phyloP scores from a whole-genome alignment of 2,329 filamentous ascomycete species.

The Paecilomyces sp. region DNA sequence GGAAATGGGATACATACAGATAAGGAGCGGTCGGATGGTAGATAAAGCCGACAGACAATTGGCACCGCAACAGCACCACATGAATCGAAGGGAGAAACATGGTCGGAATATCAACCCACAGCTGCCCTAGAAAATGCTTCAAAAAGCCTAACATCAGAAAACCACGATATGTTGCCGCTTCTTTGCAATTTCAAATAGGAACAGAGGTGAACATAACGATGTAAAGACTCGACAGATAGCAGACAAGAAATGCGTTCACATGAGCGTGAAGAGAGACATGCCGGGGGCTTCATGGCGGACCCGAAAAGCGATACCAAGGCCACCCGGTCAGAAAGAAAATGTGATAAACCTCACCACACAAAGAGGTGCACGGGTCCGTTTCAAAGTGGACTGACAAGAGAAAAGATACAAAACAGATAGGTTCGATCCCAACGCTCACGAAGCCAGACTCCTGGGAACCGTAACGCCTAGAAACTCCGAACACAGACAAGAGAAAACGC shows the following conservation, averaged over 20 bases:
- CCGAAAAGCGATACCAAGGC: neutral
- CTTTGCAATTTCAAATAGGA: constrained; percentile 1
- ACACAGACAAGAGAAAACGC: constrained; percentile 6
- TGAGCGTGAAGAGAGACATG: neutral
- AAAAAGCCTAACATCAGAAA: neutral
- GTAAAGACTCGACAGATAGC: neutral
- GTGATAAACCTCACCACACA: neutral
- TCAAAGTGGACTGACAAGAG: constrained; percentile 5
- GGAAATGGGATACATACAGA: neutral
- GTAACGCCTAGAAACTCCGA: constrained; percentile 13
- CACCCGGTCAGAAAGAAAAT: neutral
- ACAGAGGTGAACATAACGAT: constrained; percentile 1
- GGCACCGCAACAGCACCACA: neutral
- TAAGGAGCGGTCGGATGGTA: neutral
- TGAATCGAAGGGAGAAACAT: neutral
- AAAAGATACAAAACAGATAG: neutral
- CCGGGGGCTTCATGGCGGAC: neutral
- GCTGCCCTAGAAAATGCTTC: neutral
- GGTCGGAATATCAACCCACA: neutral
- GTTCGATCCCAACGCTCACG: neutral
- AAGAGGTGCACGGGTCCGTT: neutral
- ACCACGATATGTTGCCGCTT: constrained; percentile 1
- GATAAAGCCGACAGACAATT: neutral
- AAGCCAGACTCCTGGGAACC: constrained; percentile 6
- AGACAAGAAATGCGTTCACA: constrained; percentile 2